Percentiles rank a stretch among this genome's conserved stretches.
Evolutionary conservation across 179 eudicot species (phyloP).

Genomic region (Carnegiea gigantea): DNA sequence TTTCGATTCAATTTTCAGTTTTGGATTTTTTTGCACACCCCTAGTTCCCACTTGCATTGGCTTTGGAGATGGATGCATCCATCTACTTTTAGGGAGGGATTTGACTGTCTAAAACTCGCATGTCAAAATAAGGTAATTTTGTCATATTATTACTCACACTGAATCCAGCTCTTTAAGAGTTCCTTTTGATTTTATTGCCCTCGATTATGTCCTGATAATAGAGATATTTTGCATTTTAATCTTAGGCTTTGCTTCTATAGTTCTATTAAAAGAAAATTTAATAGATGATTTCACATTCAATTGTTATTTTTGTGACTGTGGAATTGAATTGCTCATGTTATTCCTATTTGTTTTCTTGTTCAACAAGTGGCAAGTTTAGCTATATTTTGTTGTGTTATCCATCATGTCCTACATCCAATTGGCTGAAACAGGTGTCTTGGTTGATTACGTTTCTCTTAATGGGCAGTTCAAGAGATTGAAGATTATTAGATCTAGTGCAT

Average conservation of each 20-base stretch:
- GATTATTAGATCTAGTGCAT: slow-evolving; percentile 63
- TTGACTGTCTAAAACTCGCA: slow-evolving; percentile 52
- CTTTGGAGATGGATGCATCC: slow-evolving; percentile 93
- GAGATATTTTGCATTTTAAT: too few relatives aligned
- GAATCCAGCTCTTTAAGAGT: too few relatives aligned
- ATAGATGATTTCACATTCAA: too few relatives aligned
- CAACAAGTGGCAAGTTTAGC: background rate
- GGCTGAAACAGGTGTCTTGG: slow-evolving; percentile 41
- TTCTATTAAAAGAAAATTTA: too few relatives aligned
- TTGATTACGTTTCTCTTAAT: slow-evolving; percentile 61
- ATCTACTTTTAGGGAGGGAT: slow-evolving; percentile 66
- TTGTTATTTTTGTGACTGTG: background rate
- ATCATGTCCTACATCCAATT: slow-evolving; percentile 36
- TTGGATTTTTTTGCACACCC: too few relatives aligned
- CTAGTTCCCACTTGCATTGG: slow-evolving; percentile 36
- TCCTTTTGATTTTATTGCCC: background rate
- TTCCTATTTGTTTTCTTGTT: background rate
- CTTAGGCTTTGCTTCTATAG: too few relatives aligned
- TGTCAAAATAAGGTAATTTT: slow-evolving; percentile 57
- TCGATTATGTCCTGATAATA: background rate
- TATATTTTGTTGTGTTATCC: background rate
- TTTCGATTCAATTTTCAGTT: too few relatives aligned
- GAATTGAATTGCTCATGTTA: background rate
- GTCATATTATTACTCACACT: background rate
- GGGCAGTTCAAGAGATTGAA: slow-evolving; percentile 78